These are phyloP conservation scores for Aspergillus cavernicola DNA, from an alignment of 495 filamentous ascomycete genomes.

Conservation along the genomic window DNA sequence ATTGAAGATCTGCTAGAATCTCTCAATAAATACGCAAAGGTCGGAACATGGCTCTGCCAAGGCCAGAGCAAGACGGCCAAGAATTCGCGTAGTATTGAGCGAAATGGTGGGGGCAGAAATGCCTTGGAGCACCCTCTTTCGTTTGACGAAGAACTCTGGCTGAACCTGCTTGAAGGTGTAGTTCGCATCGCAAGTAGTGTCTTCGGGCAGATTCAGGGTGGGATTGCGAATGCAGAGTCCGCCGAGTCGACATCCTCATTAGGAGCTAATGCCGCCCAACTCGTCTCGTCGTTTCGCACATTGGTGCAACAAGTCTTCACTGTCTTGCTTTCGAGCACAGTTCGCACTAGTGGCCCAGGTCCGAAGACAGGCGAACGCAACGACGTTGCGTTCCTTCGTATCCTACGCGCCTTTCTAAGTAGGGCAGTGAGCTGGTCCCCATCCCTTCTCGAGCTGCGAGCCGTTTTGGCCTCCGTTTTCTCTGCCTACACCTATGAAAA, in stretches of 20 bases:
- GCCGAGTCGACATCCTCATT: conserved; percentile 2
- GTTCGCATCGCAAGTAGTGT: conserved; percentile 72
- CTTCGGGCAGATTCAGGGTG: conserved; percentile 36
- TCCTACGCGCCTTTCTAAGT: conserved; percentile 86
- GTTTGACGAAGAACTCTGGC: conserved; percentile 80
- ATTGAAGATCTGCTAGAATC: conserved; percentile 61
- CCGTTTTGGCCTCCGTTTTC: conserved; percentile 83
- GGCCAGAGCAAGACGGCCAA: conserved; percentile 70
- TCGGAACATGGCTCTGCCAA: conserved; percentile 95
- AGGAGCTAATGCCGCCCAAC: conserved; percentile 31
- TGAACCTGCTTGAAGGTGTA: conserved; percentile 81
- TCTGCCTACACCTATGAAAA: conserved; percentile 93
- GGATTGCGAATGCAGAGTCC: conserved; percentile 4
- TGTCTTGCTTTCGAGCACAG: conserved; percentile 70
- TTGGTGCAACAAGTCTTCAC: conserved; percentile 90
- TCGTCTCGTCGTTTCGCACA: conserved; percentile 63
- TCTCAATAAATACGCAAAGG: conserved; percentile 80
- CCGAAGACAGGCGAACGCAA: conserved; percentile 38
- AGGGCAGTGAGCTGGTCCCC: conserved; percentile 77
- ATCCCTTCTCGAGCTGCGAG: conserved; percentile 79
- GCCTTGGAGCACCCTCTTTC: conserved; percentile 60
- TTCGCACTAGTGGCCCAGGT: conserved; percentile 30
- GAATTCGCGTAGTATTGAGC: conserved; percentile 27
- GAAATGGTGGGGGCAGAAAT: conserved; percentile 35
- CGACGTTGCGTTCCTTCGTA: conserved; percentile 78